Conservation (phyloP, 176 grass and related monocot genomes). For the Aegilops tauschii region DNA sequence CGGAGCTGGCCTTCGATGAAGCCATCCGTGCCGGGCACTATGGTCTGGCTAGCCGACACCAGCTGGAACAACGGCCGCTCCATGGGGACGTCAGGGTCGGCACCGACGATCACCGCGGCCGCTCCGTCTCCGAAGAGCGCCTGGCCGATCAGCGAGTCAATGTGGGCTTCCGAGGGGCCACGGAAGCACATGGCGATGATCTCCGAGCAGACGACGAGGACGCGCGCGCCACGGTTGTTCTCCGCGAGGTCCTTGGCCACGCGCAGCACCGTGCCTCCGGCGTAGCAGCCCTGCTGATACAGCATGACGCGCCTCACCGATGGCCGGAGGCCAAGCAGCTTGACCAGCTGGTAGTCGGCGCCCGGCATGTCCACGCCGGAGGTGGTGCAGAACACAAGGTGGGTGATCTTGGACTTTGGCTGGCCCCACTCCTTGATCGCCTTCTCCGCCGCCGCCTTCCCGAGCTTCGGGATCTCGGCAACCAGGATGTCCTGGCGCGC, state of each 20-base stretch:
- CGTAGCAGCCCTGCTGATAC: no score
- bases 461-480: conserved; percentile 11
- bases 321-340: conserved; percentile 68
- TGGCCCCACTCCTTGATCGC: no score
- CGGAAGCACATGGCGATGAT: no score
- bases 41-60: conserved; percentile 26
- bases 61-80: conserved; percentile 71
- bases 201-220: no score
- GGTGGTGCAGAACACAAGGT: no score
- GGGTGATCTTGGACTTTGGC: no score
- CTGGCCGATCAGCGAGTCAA: conserved; percentile 76
- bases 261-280: no score
- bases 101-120: conserved; percentile 55
- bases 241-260: no score
- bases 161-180: conserved; percentile 47
- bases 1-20: conserved; percentile 80
- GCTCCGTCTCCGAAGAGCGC: conserved; percentile 16
- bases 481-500: conserved; percentile 79
- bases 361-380: conserved; percentile 45
- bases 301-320: background rate
- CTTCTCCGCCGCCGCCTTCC: no score
- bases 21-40: conserved; percentile 73
- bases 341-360: conserved; percentile 80
- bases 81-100: conserved; percentile 48
- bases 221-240: no score